These are phyloP conservation scores for Fusarium sp. DNA, from an alignment of 2,329 filamentous ascomycete genomes.

Conservation along the genomic window DNA sequence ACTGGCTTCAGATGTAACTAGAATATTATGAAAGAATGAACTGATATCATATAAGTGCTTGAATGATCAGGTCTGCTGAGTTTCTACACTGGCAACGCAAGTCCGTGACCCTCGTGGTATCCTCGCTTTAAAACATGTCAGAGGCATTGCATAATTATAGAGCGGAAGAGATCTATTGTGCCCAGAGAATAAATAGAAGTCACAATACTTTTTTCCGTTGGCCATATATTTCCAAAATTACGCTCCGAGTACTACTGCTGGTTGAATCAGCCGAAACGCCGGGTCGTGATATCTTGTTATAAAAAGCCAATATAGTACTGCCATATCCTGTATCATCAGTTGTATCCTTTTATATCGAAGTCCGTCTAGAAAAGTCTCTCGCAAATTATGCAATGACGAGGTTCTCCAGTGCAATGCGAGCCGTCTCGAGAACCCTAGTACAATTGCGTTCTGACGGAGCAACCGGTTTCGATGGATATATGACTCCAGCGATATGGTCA, in stretches of 20 bases:
- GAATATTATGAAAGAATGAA: slow-evolving; percentile 31
- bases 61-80: background rate
- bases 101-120: background rate
- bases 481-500: slow-evolving; percentile 42
- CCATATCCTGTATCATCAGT: background rate
- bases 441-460: slow-evolving; percentile 57
- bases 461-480: slow-evolving; percentile 40
- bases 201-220: background rate
- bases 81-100: background rate
- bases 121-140: background rate
- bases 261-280: background rate
- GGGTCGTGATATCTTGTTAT: background rate
- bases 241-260: background rate
- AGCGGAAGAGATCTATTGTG: background rate
- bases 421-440: slow-evolving; percentile 64
- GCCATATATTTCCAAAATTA: background rate
- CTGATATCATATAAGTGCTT: slow-evolving; percentile 2
- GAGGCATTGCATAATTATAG: background rate
- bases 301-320: background rate
- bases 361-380: background rate
- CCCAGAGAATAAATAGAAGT: background rate
- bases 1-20: background rate
- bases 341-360: background rate
- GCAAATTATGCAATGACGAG: slow-evolving; percentile 61
- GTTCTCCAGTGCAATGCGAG: slow-evolving; percentile 63